Percentiles rank a stretch among this genome's conserved stretches.
phyloP scores from a whole-genome alignment of 495 filamentous ascomycete genomes.

The Neurospora sp. region DNA sequence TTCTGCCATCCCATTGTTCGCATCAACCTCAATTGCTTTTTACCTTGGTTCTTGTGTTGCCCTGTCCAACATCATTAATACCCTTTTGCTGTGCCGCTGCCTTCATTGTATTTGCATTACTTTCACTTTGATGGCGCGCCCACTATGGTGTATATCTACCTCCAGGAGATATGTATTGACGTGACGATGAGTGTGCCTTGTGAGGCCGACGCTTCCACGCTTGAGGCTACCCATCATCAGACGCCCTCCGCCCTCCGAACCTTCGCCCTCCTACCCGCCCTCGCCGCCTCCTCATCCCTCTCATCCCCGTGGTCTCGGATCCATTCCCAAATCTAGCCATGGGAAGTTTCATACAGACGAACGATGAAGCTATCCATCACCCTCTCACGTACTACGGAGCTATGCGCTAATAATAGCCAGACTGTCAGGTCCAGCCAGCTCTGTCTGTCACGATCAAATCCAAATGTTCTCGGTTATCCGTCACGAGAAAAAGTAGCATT shows the following conservation, averaged over 20 bases:
- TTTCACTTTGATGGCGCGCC: background rate
- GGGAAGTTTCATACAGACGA: background rate
- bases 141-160: background rate
- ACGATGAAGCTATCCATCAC: background rate
- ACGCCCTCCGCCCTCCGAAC: background rate
- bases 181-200: background rate
- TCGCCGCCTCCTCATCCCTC: background rate
- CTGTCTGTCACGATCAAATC: background rate
- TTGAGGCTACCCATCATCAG: background rate
- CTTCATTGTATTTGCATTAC: background rate
- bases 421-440: background rate
- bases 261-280: background rate
- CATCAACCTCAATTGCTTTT: background rate
- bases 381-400: background rate
- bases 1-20: background rate
- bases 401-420: background rate
- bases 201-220: background rate
- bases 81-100: background rate
- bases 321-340: background rate
- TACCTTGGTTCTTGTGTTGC: background rate
- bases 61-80: background rate
- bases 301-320: background rate
- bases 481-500: background rate
- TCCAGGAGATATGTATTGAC: background rate
- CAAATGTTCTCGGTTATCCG: background rate